Base-by-base conservation (phyloP, 1,284 basidiomycete genomes). In the Boletellus deceptivus region DNA sequence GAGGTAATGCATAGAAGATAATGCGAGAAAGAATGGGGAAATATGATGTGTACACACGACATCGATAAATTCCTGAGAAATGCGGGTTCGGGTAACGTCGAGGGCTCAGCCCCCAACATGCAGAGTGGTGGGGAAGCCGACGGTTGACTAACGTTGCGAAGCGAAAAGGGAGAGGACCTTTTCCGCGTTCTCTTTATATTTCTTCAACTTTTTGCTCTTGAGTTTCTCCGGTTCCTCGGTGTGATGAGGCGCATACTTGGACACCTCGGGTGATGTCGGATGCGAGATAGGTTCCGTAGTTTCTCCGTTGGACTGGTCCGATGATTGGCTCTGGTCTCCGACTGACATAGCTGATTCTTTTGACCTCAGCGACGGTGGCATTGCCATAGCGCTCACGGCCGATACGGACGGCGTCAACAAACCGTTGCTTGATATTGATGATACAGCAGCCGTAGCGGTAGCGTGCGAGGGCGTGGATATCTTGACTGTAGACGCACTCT, bases 181-280 rank as follows among this genome's bases (percentile, higher is more conserved):
- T 74, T 89, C 88, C 11, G 87, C 86, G 52, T 84, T 86, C 66
- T 88, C 83, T 70, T 89, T 89, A 72, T 88, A 88, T 71, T 82
- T 89, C 76, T 86, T 87, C 70, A 89, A 66, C 68, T 86, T 88
- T 73, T 81, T 88, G 61, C 70, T 82, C 76, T 79, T 84, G 50
- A 72, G 68, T 62, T 79, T 79, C 68, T 83, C 80, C 17, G 73
- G 71, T 43, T 78, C 78, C 34, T 74, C 71, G 14, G 55, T 53
- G 7, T 63, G 59, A 35, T 69, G 56, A 43, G 57, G 50, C 8
- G 42, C 29, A 25, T 56, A 58, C 53, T 67, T 73, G 25, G 67
- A 62, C 3, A 67, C 71, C 52, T 76, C 74, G 17, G 71, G 60
- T 8, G 62, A 55, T 29, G 53, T 24, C 39, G 59, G 53, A 25